Evolutionary conservation across 2,329 filamentous ascomycete species (phyloP).

Genomic region (Diplocarpon mali): DNA sequence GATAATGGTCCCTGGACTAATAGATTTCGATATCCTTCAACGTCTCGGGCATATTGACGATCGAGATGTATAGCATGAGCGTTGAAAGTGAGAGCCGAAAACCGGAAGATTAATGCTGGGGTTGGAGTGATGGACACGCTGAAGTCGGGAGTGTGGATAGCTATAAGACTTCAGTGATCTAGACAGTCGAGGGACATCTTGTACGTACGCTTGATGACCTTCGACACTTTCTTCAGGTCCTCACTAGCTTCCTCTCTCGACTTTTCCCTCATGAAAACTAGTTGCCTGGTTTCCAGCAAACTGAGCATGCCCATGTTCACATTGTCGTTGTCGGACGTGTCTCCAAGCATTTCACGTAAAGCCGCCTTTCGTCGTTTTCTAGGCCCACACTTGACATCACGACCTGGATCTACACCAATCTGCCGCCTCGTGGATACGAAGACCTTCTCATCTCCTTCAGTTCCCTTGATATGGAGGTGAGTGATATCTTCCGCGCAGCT

Average conservation of each 20-base stretch:
- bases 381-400: background rate
- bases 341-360: too few relatives aligned
- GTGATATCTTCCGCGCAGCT: constrained; percentile 36
- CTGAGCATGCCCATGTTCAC: constrained; percentile 9
- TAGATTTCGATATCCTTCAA: constrained; percentile 64
- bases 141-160: constrained; percentile 34
- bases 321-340: too few relatives aligned
- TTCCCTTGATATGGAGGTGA: constrained; percentile 29
- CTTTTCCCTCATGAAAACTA: constrained; percentile 50
- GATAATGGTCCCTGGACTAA: constrained; percentile 83
- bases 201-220: constrained; percentile 20
- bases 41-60: constrained; percentile 50
- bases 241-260: constrained; percentile 8
- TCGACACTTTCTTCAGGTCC: constrained; percentile 11
- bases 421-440: constrained; percentile 25
- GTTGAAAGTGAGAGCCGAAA: constrained; percentile 85
- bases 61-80: constrained; percentile 87
- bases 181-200: constrained; percentile 5
- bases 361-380: background rate
- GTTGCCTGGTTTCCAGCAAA: constrained; percentile 46
- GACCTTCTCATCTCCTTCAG: constrained; percentile 21
- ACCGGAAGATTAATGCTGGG: constrained; percentile 69
- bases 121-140: constrained; percentile 53
- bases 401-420: background rate
- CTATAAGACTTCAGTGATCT: constrained; percentile 11